These are phyloP conservation scores for Penicillium turbatum DNA, from an alignment of 495 filamentous ascomycete genomes.

Conservation along the genomic window DNA sequence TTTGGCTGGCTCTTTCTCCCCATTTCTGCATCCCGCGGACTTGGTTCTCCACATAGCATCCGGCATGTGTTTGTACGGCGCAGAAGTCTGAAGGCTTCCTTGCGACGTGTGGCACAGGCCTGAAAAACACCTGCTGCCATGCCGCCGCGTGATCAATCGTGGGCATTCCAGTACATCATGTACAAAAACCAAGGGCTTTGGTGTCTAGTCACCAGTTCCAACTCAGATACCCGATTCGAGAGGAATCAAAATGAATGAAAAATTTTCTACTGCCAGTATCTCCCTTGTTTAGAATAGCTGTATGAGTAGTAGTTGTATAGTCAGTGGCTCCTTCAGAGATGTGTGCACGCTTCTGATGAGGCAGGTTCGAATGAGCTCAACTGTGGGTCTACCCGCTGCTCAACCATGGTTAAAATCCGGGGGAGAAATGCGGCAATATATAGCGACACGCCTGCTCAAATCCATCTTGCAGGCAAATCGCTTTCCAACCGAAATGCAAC, in stretches of 20 bases:
- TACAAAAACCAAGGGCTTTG: neutral
- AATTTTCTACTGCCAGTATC: neutral
- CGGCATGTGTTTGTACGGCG: neutral
- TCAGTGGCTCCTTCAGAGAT: neutral
- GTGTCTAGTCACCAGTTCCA: conserved; percentile 1
- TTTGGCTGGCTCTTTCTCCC: neutral
- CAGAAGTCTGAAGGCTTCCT: neutral
- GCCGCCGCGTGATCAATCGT: neutral
- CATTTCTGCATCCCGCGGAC: neutral
- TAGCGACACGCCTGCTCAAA: neutral
- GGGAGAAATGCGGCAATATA: neutral
- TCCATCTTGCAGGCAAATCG: neutral
- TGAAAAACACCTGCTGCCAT: neutral
- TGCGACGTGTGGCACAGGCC: neutral
- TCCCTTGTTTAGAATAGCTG: neutral
- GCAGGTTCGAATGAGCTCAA: neutral
- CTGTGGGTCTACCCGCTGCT: neutral
- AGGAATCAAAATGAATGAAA: conserved; percentile 8
- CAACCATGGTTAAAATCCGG: neutral
- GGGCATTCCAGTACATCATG: conserved; percentile 3
- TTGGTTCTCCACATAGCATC: neutral
- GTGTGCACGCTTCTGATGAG: neutral
- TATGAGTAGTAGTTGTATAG: neutral
- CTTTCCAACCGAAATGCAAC: neutral
- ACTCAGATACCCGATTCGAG: conserved; percentile 11